Conservation (phyloP, 179 eudicot genomes). For the Silene coronaria region DNA sequence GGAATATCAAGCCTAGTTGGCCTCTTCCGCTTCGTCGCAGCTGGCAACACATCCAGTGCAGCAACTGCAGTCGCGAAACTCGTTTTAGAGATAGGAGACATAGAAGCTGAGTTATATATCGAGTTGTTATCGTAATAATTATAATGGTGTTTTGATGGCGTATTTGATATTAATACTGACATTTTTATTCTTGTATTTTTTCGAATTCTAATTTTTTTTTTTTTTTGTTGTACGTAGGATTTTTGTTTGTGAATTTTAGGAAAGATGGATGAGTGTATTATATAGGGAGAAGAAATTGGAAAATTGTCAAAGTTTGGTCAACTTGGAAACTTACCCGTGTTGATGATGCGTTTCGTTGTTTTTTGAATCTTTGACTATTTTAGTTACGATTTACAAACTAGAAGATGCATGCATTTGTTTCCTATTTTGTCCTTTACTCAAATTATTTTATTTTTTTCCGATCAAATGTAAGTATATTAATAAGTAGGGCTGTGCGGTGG, state of each 20-base stretch:
- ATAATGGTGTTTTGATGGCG: not conserved
- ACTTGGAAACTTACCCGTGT: slow-evolving; percentile 17
- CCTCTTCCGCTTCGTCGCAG: slow-evolving; percentile 58
- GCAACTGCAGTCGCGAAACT: slow-evolving; percentile 14
- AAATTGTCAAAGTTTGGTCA: slow-evolving; percentile 17
- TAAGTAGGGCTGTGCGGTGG: too few relatives aligned
- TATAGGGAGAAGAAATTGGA: not conserved
- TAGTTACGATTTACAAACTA: too few relatives aligned
- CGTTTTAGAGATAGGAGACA: slow-evolving; percentile 20
- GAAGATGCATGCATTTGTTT: not conserved
- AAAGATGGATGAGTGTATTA: not conserved
- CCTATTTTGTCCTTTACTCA: not conserved
- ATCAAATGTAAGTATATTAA: too few relatives aligned
- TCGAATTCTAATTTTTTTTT: not conserved
- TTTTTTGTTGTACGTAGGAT: not conserved
- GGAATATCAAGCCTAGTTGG: slow-evolving; percentile 68
- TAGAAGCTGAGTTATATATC: not conserved
- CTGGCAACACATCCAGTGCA: slow-evolving; percentile 11
- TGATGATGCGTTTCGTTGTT: not conserved
- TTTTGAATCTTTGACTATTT: slow-evolving; percentile 14
- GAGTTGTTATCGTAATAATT: not conserved
- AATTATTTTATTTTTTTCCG: too few relatives aligned
- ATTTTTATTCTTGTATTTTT: not conserved
- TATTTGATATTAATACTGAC: not conserved
- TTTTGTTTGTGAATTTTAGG: not conserved